Base-by-base conservation (phyloP, 2,329 filamentous ascomycete species). In the Aspergillus alliaceus region DNA sequence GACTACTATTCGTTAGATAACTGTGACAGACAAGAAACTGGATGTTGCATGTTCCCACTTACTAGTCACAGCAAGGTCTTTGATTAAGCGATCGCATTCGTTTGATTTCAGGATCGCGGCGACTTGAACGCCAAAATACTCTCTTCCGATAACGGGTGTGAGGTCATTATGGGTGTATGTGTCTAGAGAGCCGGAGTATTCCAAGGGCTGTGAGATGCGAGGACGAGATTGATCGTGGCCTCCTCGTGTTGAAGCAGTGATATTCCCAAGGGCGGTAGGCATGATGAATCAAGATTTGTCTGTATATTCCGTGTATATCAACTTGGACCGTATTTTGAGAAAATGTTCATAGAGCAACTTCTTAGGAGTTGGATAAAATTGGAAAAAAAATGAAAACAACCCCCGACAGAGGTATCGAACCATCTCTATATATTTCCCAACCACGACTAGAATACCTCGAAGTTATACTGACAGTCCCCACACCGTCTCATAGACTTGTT, bases 51-150 rank as follows among this genome's bases (percentile, higher is more conserved):
- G n/a, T n/a, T n/a, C n/a, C 12, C 24, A 25, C 59, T 24, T 54
- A 88, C 86, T 83, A 0, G 84, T 88, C 58, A 89, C 85, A 29
- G 86, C 87, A 0, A 90, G 75, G 62, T 90, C 88, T 0, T 83
- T 80, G 34, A 90, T 71, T 12, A 88, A 74, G 48, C 85, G 82
- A 56, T 90, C 86, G 0, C 84, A 78, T 65, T 89, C 85, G 1
- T 82, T 77, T 0, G 84, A 82, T 27, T 84, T 76, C 1, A 90
- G 76, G 64, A 82, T 79, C 2, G 64, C 62, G 20, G 88, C 85
- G 14, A 68, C 66, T 37, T 77, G 73, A 6, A 76, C 65, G 4
- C 67, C 67, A 4, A 69, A 67, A 54, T 73, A 78, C 55, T 79
- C 76, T 18, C 71, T 65, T 3, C 77, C 76, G 55, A 79, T 78